Evolutionary conservation across 306 rosid species (phyloP).

Genomic region (Vicia faba): DNA sequence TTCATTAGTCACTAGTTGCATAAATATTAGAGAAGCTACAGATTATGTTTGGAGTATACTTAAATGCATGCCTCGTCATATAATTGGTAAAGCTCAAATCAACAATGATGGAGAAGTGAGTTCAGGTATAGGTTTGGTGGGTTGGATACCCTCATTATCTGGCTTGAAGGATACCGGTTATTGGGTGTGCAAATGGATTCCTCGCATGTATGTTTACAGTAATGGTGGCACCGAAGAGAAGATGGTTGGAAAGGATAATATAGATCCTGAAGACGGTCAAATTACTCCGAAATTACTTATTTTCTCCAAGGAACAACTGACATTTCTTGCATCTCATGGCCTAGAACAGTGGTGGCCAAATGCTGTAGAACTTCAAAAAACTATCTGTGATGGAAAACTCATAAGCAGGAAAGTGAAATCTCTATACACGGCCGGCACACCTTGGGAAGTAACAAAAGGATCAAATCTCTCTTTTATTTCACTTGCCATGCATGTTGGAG

Average conservation of each 20-base stretch:
- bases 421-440: not conserved
- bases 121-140: slow-evolving; percentile 43
- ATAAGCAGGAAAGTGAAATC: not conserved
- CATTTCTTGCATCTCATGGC: slow-evolving; percentile 1
- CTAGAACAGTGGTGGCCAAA: not conserved
- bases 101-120: slow-evolving; percentile 37
- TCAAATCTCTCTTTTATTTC: no score
- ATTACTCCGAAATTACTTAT: not conserved
- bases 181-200: slow-evolving; percentile 18
- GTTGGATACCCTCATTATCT: slow-evolving; percentile 54
- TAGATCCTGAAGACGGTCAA: not conserved
- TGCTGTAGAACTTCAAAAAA: not conserved
- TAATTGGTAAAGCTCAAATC: slow-evolving; percentile 40
- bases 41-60: slow-evolving; percentile 71
- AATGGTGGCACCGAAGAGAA: slow-evolving; percentile 29
- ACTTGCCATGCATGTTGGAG: no score
- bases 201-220: slow-evolving; percentile 12
- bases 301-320: not conserved
- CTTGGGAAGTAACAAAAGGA: not conserved
- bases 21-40: slow-evolving; percentile 62
- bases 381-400: slow-evolving; percentile 5
- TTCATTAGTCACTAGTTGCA: slow-evolving; percentile 68
- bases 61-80: slow-evolving; percentile 68
- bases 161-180: slow-evolving; percentile 32
- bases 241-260: slow-evolving; percentile 9